phyloP scores from a whole-genome alignment of 345 rosid species.

The Iberis pinnata region DNA sequence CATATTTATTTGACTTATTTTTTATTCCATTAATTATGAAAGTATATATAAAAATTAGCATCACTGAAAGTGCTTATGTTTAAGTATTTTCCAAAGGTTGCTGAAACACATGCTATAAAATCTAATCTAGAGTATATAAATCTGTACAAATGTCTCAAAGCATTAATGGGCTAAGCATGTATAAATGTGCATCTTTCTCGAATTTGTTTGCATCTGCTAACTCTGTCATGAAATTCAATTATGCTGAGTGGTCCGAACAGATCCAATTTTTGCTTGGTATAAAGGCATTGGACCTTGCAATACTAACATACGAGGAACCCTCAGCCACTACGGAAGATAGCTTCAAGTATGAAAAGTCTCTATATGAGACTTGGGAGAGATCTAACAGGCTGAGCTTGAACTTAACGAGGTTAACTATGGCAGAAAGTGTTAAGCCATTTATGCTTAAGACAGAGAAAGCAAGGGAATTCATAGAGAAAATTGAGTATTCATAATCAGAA shows the following conservation, averaged over 20 bases:
- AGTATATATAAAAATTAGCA: background rate
- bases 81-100: background rate
- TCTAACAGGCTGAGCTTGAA: too few relatives aligned
- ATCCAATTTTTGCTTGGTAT: background rate
- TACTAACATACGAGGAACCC: background rate
- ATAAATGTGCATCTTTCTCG: background rate
- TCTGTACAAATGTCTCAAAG: background rate
- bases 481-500: too few relatives aligned
- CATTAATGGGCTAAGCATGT: background rate
- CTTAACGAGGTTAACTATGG: too few relatives aligned
- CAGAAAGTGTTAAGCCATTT: too few relatives aligned
- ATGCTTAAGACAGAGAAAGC: too few relatives aligned
- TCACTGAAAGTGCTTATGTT: background rate
- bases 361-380: too few relatives aligned
- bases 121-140: background rate
- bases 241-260: background rate
- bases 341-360: background rate
- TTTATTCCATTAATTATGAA: background rate
- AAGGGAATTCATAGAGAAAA: too few relatives aligned
- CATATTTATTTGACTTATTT: background rate
- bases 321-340: background rate
- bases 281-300: background rate
- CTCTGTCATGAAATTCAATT: slow-evolving; percentile 3
- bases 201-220: background rate
- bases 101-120: background rate